Evolutionary conservation across 2,329 filamentous ascomycete genomes (phyloP), one percentile per base, ranked within the genome.

Genomic region (Aspergillus pseudotamarii): DNA sequence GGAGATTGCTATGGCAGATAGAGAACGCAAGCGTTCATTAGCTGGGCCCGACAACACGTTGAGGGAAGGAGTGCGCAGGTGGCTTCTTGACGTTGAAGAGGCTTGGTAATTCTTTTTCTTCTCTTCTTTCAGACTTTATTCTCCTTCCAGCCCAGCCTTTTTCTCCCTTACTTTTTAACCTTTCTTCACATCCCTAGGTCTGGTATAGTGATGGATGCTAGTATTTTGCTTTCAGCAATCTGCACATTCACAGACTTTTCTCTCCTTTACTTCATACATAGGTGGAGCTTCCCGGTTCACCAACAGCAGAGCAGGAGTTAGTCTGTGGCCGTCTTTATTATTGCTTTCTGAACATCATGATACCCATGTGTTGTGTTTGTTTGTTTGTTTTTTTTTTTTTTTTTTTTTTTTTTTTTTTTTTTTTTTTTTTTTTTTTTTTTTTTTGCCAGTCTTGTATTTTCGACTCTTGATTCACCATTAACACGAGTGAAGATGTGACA

Each of bases 21-120:
- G 76, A 56, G 74, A 77, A 51, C 71, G 75, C 54, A 76, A 72
- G 62, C 73, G 75, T 50, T 68, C 71, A 12, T 61, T 74, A 66
- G 67, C 73, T 50, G 69, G 72, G 63, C 69, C 75, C 4, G 82
- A 86, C 59, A 86, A 85, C 64, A 83, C 83, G 10, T 66, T 88
- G 57, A 81, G 85, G 64, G 84, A 87, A 69, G 85, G 85, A 9
- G 82, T 88, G 45, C 79, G 84, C 54, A 82, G 81, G 67, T 88
- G 85, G 85, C 78, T 87, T 64, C 75, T 79, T 43, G 79, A 83
- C 63, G 80, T 83, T 16, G 82, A 84, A 68, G 79, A 81, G 64
- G 72, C 75, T 58, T 79, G 76, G 72, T 80, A 68, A 68, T n/a
- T 36, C 28, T n/a, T 48, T 61, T 46, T 41, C 36, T 58, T 32